phyloP scores from a whole-genome alignment of 2,329 filamentous ascomycete genomes.

The Pezicula carpinea region DNA sequence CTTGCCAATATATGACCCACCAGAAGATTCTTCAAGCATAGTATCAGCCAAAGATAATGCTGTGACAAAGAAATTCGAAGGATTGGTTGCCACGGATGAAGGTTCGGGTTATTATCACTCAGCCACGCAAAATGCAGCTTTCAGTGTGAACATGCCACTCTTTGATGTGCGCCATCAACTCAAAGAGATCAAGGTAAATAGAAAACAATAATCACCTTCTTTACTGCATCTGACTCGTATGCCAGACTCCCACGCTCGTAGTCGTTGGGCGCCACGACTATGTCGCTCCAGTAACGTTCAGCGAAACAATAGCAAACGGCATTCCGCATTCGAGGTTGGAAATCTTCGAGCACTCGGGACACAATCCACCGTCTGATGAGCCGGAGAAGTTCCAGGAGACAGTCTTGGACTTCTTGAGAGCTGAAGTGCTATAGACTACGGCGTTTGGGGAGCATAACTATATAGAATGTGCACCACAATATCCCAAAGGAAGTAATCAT shows the following conservation, averaged over 20 bases:
- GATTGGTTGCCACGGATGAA: not conserved
- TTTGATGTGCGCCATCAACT: constrained; percentile 4
- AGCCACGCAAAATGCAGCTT: constrained; percentile 2
- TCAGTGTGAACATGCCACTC: not conserved
- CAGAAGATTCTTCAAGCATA: not conserved
- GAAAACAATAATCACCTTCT: not conserved
- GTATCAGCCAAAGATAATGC: not conserved
- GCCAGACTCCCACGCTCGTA: not conserved
- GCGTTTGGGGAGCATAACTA: not conserved
- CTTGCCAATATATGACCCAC: constrained; percentile 1
- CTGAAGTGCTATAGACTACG: not conserved
- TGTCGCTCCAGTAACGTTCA: not conserved
- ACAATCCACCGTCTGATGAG: constrained; percentile 1
- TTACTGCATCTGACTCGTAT: not conserved
- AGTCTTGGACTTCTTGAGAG: not conserved
- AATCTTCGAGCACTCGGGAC: constrained; percentile 5
- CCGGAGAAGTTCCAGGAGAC: not conserved
- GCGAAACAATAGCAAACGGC: constrained; percentile 1
- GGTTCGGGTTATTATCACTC: not conserved
- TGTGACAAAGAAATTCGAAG: not conserved
- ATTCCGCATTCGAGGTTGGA: not conserved
- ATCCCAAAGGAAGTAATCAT: too few relatives aligned
- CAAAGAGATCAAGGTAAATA: not conserved
- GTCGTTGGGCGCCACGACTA: constrained; percentile 4
- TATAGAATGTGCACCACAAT: too few relatives aligned